phyloP scores from a whole-genome alignment of 768 basidiomycete species.

The Suillus alpinus region DNA sequence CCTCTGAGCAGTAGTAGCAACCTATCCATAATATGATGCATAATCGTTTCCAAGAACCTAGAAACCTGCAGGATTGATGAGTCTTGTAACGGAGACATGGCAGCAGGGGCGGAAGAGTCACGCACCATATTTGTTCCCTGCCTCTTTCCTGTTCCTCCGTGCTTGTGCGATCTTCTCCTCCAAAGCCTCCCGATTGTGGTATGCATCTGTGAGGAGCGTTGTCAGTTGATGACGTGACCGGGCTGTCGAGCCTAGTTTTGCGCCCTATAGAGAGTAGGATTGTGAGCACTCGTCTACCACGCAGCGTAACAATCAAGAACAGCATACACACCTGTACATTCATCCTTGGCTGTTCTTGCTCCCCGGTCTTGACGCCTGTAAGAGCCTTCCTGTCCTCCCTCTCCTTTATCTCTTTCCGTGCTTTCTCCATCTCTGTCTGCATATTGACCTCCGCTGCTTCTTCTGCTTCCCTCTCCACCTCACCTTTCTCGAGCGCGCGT shows the following conservation, averaged over 20 bases:
- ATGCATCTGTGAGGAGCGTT: conserved; percentile 79
- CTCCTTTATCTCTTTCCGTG: conserved; percentile 70
- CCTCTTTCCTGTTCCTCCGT: conserved; percentile 80
- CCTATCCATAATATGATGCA: neutral
- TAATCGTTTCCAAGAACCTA: conserved; percentile 3
- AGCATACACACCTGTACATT: conserved; percentile 65
- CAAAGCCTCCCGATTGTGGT: conserved; percentile 75
- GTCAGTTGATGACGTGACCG: conserved; percentile 75
- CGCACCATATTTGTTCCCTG: conserved; percentile 88
- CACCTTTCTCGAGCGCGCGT: conserved; percentile 72
- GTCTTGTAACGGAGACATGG: too few relatives aligned
- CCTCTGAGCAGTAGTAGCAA: neutral
- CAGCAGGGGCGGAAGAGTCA: neutral
- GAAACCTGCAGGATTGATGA: conserved; percentile 19
- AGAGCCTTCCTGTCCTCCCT: conserved; percentile 75
- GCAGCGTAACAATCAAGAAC: neutral
- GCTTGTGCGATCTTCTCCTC: conserved; percentile 86
- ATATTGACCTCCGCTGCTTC: conserved; percentile 64
- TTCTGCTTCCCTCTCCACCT: conserved; percentile 42
- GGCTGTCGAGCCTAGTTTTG: conserved; percentile 69
- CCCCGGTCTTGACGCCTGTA: conserved; percentile 54
- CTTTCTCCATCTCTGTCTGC: conserved; percentile 72
- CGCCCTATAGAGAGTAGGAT: conserved; percentile 43
- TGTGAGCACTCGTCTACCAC: neutral
- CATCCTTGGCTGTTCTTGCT: conserved; percentile 66